These are phyloP conservation scores for Aspergillus quadrilineatus DNA, from an alignment of 2,329 filamentous ascomycete species.

Conservation along the genomic window DNA sequence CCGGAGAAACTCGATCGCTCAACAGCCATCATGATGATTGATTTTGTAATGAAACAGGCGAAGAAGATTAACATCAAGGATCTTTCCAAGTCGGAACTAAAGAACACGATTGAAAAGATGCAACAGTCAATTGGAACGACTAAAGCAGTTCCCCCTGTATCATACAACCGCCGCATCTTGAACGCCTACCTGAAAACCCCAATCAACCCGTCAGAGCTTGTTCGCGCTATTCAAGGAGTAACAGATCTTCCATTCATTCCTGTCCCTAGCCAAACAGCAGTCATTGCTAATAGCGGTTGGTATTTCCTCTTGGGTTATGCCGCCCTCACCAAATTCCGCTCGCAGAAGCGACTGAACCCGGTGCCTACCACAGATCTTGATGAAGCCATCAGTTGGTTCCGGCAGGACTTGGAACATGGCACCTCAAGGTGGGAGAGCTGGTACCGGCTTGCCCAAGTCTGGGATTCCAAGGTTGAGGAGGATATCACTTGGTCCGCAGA, in stretches of 20 bases:
- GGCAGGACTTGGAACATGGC: conserved; percentile 79
- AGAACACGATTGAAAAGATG: conserved; percentile 86
- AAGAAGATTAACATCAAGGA: conserved; percentile 87
- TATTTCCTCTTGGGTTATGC: conserved; percentile 89
- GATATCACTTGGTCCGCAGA: conserved; percentile 84
- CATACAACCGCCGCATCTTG: conserved; percentile 83
- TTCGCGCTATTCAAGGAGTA: conserved; percentile 75
- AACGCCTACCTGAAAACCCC: conserved; percentile 78
- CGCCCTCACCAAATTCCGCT: conserved; percentile 79
- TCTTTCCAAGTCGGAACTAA: conserved; percentile 84
- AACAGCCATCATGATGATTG: conserved; percentile 77
- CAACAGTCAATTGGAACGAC: conserved; percentile 77
- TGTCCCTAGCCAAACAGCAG: conserved; percentile 66
- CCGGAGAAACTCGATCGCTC: conserved; percentile 74
- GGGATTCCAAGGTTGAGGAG: conserved; percentile 85
- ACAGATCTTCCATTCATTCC: conserved; percentile 70
- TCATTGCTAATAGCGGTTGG: conserved; percentile 79
- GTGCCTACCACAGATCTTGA: conserved; percentile 81
- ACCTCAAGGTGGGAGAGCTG: conserved; percentile 84
- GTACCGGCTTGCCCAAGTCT: conserved; percentile 83
- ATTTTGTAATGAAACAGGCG: conserved; percentile 78
- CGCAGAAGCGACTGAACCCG: conserved; percentile 73
- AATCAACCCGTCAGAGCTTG: conserved; percentile 77
- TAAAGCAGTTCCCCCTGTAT: conserved; percentile 75
- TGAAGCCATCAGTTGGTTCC: conserved; percentile 74